These are phyloP conservation scores for Epichloe uncinata DNA, from an alignment of 2,329 filamentous ascomycete genomes.

Conservation along the genomic window DNA sequence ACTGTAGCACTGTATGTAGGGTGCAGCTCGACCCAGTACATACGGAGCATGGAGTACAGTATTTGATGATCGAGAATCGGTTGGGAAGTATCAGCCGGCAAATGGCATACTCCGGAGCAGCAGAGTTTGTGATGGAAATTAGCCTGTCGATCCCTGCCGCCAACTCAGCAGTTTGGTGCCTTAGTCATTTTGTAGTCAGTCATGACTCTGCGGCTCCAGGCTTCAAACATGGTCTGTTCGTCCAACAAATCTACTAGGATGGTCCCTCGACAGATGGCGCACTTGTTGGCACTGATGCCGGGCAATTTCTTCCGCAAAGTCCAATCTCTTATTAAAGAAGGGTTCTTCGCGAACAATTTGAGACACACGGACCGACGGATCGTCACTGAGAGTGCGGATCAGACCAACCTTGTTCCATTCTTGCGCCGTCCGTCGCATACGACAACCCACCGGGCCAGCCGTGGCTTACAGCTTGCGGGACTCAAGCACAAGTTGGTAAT, in stretches of 20 bases:
- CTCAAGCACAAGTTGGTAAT: background rate
- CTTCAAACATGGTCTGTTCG: no score
- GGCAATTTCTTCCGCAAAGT: slow-evolving; percentile 3
- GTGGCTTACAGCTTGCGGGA: background rate
- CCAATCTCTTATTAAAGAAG: slow-evolving; percentile 1
- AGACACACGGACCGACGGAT: slow-evolving; percentile 6
- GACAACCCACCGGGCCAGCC: background rate
- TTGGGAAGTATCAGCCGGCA: no score
- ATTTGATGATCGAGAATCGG: no score
- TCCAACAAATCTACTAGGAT: no score
- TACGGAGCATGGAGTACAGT: no score
- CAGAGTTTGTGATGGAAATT: background rate
- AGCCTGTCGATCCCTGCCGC: background rate
- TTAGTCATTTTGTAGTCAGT: background rate
- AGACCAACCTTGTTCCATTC: background rate
- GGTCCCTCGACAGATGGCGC: background rate
- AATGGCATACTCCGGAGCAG: background rate
- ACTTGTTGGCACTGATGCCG: background rate
- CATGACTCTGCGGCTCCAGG: no score
- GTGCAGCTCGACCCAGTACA: no score
- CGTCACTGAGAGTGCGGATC: background rate
- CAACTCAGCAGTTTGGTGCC: background rate
- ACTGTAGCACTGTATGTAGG: no score
- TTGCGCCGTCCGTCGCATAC: slow-evolving; percentile 8
- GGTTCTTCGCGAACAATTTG: background rate